These are phyloP conservation scores for Juncus effusus DNA, from an alignment of 176 grass and related monocot species.

Conservation along the genomic window DNA sequence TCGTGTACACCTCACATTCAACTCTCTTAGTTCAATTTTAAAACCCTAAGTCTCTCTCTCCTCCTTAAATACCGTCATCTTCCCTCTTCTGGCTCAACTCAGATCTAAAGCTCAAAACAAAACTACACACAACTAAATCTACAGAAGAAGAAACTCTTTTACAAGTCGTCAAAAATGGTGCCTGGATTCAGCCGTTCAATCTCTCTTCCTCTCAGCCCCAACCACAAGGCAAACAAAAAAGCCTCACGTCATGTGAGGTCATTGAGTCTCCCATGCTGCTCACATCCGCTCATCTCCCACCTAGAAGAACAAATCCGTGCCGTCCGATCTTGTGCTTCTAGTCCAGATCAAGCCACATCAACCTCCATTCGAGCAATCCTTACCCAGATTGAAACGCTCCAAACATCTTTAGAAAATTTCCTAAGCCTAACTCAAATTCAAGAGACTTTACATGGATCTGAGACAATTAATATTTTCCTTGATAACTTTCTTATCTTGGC, in stretches of 20 bases:
- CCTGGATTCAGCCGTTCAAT: slow-evolving; percentile 56
- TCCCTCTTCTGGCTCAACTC: background rate
- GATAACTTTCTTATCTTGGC: slow-evolving; percentile 64
- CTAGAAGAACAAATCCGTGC: slow-evolving; percentile 24
- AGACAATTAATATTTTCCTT: slow-evolving; percentile 38
- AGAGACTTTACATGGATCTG: slow-evolving; percentile 23
- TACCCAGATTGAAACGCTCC: slow-evolving; percentile 43
- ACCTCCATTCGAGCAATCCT: background rate
- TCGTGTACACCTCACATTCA: slow-evolving; percentile 8
- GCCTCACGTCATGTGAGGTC: background rate
- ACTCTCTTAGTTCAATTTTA: slow-evolving; percentile 12
- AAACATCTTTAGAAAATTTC: slow-evolving; percentile 43
- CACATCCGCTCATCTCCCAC: background rate
- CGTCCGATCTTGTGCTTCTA: slow-evolving; percentile 34
- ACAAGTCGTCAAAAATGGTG: slow-evolving; percentile 32
- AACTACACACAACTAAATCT: background rate
- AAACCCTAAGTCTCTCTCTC: background rate
- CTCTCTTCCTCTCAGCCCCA: slow-evolving; percentile 45
- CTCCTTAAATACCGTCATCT: slow-evolving; percentile 7
- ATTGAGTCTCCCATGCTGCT: background rate
- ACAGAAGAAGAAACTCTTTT: background rate
- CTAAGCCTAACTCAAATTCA: slow-evolving; percentile 42
- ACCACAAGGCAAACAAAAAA: background rate
- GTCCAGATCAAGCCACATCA: background rate
- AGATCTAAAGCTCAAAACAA: background rate